These are phyloP conservation scores for Pontederia paniculata DNA, from an alignment of 176 grass and related monocot species.

Conservation along the genomic window DNA sequence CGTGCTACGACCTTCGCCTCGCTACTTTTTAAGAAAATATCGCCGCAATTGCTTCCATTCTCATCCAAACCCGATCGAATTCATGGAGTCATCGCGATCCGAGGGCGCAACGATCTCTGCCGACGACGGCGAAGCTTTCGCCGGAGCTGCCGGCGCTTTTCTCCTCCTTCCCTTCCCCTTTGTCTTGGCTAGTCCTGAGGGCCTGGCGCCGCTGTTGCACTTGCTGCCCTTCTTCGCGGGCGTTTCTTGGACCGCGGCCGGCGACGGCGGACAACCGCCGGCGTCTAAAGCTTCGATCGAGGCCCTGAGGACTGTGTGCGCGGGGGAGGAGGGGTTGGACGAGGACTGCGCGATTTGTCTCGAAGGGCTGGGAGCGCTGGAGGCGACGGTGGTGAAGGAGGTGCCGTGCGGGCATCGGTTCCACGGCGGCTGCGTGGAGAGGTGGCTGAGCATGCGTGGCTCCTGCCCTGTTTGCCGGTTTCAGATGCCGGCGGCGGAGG, in stretches of 20 bases:
- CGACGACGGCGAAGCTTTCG: too few relatives aligned
- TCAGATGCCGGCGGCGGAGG: conserved; percentile 23
- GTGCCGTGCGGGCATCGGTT: conserved; percentile 46
- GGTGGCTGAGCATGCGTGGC: conserved; percentile 34
- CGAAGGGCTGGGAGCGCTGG: conserved; percentile 12
- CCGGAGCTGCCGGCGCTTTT: too few relatives aligned
- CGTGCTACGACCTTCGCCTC: too few relatives aligned
- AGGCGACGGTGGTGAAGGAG: conserved; percentile 21
- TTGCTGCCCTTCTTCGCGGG: background rate
- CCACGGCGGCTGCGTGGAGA: conserved; percentile 32
- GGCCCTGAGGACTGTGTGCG: conserved; percentile 17
- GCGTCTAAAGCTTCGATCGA: conserved; percentile 27
- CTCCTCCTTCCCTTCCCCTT: background rate
- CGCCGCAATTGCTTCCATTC: too few relatives aligned
- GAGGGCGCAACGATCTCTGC: too few relatives aligned
- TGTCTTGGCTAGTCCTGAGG: conserved; percentile 1
- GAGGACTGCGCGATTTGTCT: conserved; percentile 35
- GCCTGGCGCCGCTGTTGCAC: background rate
- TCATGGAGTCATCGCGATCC: too few relatives aligned
- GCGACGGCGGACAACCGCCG: conserved; percentile 13
- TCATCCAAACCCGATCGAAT: too few relatives aligned
- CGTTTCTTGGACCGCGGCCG: too few relatives aligned
- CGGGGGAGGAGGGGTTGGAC: background rate
- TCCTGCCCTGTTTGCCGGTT: conserved; percentile 38
- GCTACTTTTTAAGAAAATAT: too few relatives aligned